Conservation (phyloP, 176 grass and related monocot species). For the Paspalum notatum region DNA sequence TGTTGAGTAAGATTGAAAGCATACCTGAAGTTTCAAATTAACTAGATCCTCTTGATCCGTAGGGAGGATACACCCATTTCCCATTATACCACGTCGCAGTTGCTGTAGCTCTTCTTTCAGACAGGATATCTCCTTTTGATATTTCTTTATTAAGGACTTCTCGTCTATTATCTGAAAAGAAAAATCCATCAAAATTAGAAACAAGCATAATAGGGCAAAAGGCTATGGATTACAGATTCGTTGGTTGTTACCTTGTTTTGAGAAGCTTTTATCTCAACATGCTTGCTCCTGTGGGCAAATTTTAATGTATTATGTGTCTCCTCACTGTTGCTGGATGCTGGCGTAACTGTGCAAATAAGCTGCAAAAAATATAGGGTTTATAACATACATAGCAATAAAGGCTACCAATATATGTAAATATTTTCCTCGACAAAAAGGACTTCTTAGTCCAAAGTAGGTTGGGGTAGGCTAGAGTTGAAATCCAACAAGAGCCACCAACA, state of each 20-base stretch:
- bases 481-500: too few species aligned
- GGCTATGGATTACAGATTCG: constrained; percentile 12
- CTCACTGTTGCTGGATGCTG: constrained; percentile 94
- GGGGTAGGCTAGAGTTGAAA: too few species aligned
- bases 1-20: constrained; percentile 39
- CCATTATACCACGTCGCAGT: constrained; percentile 87
- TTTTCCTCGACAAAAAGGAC: not conserved
- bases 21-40: constrained; percentile 95
- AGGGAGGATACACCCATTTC: constrained; percentile 59
- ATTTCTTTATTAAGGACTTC: constrained; percentile 99
- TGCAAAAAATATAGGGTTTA: constrained; percentile 38
- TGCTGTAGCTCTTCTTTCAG: constrained; percentile 98
- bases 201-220: constrained; percentile 2
- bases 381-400: constrained; percentile 37
- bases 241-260: constrained; percentile 78
- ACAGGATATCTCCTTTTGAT: constrained; percentile 91
- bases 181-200: constrained; percentile 28
- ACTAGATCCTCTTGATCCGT: constrained; percentile 93
- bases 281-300: constrained; percentile 96
- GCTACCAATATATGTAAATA: constrained; percentile 4
- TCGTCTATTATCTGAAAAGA: constrained; percentile 93
- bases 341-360: constrained; percentile 99
- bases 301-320: constrained; percentile 98
- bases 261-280: constrained; percentile 98
- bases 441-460: too few species aligned